Percentiles rank a stretch among this genome's conserved stretches.
Evolutionary conservation across 1,284 basidiomycete genomes (phyloP).

Genomic region (Kwoniella shivajii): DNA sequence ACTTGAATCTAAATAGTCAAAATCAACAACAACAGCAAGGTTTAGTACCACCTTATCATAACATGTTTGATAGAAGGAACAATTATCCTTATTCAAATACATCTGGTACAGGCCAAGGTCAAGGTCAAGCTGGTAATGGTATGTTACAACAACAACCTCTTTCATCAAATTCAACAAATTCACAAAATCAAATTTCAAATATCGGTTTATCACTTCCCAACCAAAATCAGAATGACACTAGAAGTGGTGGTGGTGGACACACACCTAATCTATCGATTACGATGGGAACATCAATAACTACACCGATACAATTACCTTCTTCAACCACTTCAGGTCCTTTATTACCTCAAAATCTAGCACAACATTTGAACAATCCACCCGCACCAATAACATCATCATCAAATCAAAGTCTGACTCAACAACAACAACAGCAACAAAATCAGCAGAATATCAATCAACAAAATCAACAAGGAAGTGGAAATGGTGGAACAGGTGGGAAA

Average conservation of each 20-base stretch:
- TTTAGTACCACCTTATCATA: slow-evolving; percentile 7
- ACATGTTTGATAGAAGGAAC: slow-evolving; percentile 12
- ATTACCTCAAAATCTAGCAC: slow-evolving; percentile 50
- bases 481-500: slow-evolving; percentile 35
- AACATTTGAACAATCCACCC: slow-evolving; percentile 55
- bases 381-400: slow-evolving; percentile 40
- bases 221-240: neutral
- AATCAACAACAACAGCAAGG: slow-evolving; percentile 13
- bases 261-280: slow-evolving; percentile 6
- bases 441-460: slow-evolving; percentile 1
- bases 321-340: slow-evolving; percentile 29
- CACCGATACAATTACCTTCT: slow-evolving; percentile 6
- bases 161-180: no score
- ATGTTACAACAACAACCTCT: no score
- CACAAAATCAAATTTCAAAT: no score
- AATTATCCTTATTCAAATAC: neutral
- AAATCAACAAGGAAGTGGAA: slow-evolving; percentile 11
- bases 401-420: slow-evolving; percentile 21
- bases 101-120: slow-evolving; percentile 4
- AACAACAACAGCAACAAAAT: slow-evolving; percentile 4
- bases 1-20: no score
- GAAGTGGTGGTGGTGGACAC: neutral
- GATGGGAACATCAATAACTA: slow-evolving; percentile 1
- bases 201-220: no score
- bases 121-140: neutral